Base-by-base conservation (phyloP, 1,284 basidiomycete genomes). In the Irpex rosettiformis region DNA sequence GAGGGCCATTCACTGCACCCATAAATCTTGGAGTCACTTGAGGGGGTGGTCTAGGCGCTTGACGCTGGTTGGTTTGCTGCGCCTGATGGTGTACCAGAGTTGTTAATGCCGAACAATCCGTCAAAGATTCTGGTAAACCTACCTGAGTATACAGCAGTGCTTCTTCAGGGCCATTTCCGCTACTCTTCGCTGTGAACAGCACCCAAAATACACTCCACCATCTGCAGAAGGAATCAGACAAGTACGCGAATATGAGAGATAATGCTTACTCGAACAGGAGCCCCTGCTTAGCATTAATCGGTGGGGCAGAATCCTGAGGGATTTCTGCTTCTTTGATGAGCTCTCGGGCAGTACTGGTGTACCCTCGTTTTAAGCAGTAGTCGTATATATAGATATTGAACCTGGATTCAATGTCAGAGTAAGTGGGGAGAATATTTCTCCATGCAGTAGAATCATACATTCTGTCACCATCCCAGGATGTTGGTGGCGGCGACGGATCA, bases 171-270 rank as follows among this genome's bases (percentile, higher is more conserved):
- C 82, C 85, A 11, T 67, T 68, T 27, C 80, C 81, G 54, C 78
- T 86, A 59, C 84, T 87, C 73, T 91, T 91, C 51, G 89, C 88
- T 10, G 84, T 82, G 68, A 91, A 92, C 7, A 91, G 74, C 0
- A 90, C 85, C 89, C 90, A 92, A 66, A 92, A 92, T 22, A 93
- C 90, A 65, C 84, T 88, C 90, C 89, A 92, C 90, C 89, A 92
- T 70, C 89, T 91, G 65, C 8, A 40, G 45, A 21, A 33, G 4
- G n/a, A 33, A 53, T 33, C 18, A 10, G 28, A 43, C 29, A 47
- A 52, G 49, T 53, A 64, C n/a, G 16, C 48, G 8, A 51, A 54
- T 5, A 51, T n/a, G 8, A 30, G 29, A 59, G 18, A 56, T 43
- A 10, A 52, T 54, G 82, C 88, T 61, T 66, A 91, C 89, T 92